Percentiles rank a stretch among this genome's conserved stretches.
Evolutionary conservation across 495 filamentous ascomycete genomes (phyloP).

Genomic region (Jackrogersella multiformis): DNA sequence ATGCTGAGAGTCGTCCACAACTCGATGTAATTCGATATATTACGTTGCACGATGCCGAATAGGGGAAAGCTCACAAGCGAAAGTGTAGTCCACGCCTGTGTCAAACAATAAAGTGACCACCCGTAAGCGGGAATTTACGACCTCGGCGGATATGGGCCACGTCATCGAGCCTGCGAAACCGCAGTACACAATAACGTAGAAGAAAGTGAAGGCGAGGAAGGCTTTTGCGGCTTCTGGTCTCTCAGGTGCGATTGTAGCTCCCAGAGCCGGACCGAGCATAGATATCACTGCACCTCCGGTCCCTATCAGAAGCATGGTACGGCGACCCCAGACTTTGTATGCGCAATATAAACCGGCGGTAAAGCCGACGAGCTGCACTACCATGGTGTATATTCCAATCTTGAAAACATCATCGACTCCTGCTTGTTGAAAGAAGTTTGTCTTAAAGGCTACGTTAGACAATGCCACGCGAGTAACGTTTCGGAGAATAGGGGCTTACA

Average conservation of each 20-base stretch:
- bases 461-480: not conserved
- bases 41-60: conserved; percentile 3
- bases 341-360: conserved; percentile 54
- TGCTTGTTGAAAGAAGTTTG: conserved; percentile 48
- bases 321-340: conserved; percentile 54
- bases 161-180: conserved; percentile 55
- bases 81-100: conserved; percentile 52
- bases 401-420: conserved; percentile 42
- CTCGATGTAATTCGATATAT: not conserved
- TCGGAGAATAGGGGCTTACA: conserved; percentile 32
- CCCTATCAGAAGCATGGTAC: conserved; percentile 57
- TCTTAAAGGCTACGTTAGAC: conserved; percentile 38
- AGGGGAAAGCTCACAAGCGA: conserved; percentile 43
- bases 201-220: conserved; percentile 53
- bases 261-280: conserved; percentile 42
- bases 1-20: not conserved
- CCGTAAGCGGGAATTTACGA: conserved; percentile 52
- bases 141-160: conserved; percentile 49
- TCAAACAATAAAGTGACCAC: conserved; percentile 54
- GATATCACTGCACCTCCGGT: conserved; percentile 55
- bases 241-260: conserved; percentile 46
- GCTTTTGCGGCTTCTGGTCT: conserved; percentile 51
- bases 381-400: conserved; percentile 52
- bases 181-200: conserved; percentile 53
- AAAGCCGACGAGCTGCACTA: conserved; percentile 55